These are phyloP conservation scores for Penicillium hordei DNA, from an alignment of 2,329 filamentous ascomycete species.

Conservation along the genomic window DNA sequence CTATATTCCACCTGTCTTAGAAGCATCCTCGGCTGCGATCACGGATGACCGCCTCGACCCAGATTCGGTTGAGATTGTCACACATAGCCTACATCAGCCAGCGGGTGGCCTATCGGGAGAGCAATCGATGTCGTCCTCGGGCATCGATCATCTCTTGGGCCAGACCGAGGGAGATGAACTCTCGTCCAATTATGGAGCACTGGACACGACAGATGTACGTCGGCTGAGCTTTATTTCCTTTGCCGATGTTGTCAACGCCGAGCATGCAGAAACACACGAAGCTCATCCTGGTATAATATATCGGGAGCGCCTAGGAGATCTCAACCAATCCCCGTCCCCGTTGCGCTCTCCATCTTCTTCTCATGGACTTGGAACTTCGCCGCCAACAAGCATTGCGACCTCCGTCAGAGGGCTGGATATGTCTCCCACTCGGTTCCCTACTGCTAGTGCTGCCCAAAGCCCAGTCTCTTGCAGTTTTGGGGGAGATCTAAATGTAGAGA, in stretches of 20 bases:
- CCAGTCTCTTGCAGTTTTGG: constrained; percentile 52
- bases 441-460: constrained; percentile 51
- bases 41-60: constrained; percentile 82
- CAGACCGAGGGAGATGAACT: constrained; percentile 57
- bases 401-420: constrained; percentile 73
- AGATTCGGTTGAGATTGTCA: constrained; percentile 89
- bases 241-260: constrained; percentile 84
- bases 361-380: constrained; percentile 66
- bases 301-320: constrained; percentile 14
- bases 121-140: constrained; percentile 41
- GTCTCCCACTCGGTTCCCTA: constrained; percentile 66
- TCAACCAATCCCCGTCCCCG: constrained; percentile 73
- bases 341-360: constrained; percentile 76
- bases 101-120: constrained; percentile 52
- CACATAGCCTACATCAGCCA: constrained; percentile 78
- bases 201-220: constrained; percentile 76
- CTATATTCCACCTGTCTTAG: constrained; percentile 85
- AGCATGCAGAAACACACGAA: constrained; percentile 50
- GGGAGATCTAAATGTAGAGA: constrained; percentile 83
- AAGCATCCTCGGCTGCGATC: constrained; percentile 88
- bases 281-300: constrained; percentile 17
- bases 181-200: constrained; percentile 71
- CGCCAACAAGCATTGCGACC: constrained; percentile 72
- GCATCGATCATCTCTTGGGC: constrained; percentile 44
- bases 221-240: constrained; percentile 95